These are phyloP conservation scores for Lecanicillium sp. DNA, from an alignment of 2,329 filamentous ascomycete species.

Conservation along the genomic window DNA sequence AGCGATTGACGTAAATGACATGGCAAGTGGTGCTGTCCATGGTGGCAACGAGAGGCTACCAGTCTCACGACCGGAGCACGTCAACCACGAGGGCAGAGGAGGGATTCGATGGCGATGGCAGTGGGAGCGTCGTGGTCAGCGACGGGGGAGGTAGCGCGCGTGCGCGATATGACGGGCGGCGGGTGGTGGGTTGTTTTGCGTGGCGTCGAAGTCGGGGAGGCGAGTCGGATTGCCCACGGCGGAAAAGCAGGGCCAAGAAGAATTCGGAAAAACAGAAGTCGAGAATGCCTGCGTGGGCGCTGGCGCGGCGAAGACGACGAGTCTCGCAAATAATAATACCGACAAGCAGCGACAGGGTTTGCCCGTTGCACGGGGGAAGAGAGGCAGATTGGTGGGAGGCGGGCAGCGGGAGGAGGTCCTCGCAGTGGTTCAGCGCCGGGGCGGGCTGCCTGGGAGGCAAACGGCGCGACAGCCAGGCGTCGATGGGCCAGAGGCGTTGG, in stretches of 20 bases:
- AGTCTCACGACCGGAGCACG: slow-evolving; percentile 55
- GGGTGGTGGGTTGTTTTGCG: background rate
- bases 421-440: too few relatives aligned
- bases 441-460: too few relatives aligned
- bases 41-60: slow-evolving; percentile 46
- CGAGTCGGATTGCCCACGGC: background rate
- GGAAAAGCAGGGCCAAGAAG: too few relatives aligned
- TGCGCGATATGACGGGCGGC: background rate
- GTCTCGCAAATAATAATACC: too few relatives aligned
- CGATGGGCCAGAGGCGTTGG: too few relatives aligned
- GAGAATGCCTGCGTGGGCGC: background rate
- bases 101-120: slow-evolving; percentile 8
- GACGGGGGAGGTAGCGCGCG: slow-evolving; percentile 5
- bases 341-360: too few relatives aligned
- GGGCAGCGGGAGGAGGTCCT: too few relatives aligned
- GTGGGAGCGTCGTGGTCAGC: slow-evolving; percentile 2
- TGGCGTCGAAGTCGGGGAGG: background rate
- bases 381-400: too few relatives aligned
- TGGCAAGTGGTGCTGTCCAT: slow-evolving; percentile 53
- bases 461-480: too few relatives aligned
- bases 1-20: slow-evolving; percentile 53
- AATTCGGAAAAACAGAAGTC: too few relatives aligned
- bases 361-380: too few relatives aligned
- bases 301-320: too few relatives aligned
- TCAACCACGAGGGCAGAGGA: slow-evolving; percentile 31